These are phyloP conservation scores for Hamamelis virginiana DNA, from an alignment of 164 flowering plant species.

Conservation along the genomic window DNA sequence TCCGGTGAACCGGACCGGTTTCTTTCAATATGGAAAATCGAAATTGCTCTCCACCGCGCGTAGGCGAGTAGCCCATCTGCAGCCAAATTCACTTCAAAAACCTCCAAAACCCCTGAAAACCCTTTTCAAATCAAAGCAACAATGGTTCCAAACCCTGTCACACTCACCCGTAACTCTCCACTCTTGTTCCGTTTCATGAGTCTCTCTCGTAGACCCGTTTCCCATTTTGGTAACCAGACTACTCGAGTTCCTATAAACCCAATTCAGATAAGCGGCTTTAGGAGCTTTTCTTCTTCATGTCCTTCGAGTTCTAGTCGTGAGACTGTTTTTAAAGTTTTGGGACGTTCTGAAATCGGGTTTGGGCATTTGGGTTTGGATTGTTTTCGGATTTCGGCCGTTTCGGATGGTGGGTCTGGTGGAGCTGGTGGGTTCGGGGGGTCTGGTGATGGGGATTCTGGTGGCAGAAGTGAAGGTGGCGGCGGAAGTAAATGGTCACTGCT, in stretches of 20 bases:
- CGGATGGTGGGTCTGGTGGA: slow-evolving; percentile 47
- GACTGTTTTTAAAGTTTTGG: slow-evolving; percentile 15
- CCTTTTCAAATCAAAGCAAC: background rate
- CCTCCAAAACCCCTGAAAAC: no score
- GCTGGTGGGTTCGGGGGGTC: slow-evolving; percentile 42
- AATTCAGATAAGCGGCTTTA: slow-evolving; percentile 5
- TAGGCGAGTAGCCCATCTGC: no score
- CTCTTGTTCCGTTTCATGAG: slow-evolving; percentile 17
- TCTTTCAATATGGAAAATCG: no score
- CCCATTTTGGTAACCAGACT: slow-evolving; percentile 5
- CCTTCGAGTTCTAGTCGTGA: slow-evolving; percentile 17
- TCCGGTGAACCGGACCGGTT: no score
- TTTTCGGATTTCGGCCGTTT: slow-evolving; percentile 40
- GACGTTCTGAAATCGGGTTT: slow-evolving; percentile 17
- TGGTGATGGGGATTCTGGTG: slow-evolving; percentile 39
- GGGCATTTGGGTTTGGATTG: slow-evolving; percentile 16
- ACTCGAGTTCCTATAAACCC: slow-evolving; percentile 14
- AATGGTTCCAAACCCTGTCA: slow-evolving; percentile 28
- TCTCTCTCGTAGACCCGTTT: slow-evolving; percentile 22
- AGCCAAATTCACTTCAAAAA: no score
- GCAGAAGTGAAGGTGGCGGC: slow-evolving; percentile 38
- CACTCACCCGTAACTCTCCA: slow-evolving; percentile 25
- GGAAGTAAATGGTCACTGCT: slow-evolving; percentile 47
- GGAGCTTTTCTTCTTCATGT: slow-evolving; percentile 4
- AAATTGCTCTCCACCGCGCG: no score